Evolutionary conservation across 345 rosid species (phyloP).

Genomic region (thale cress (Arabidopsis thaliana)): TAIR10.1 NC_003071.7:15640001-15640500

Average conservation of each 20-base stretch:
- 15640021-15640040: not conserved
- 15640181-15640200: not conserved
- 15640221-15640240: slow-evolving; percentile 44
- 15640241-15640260: slow-evolving; percentile 74
- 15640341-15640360: too few species aligned
- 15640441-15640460: slow-evolving; percentile 89
- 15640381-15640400: not conserved
- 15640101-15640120: not conserved
- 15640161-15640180: too few species aligned
- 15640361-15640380: not conserved
- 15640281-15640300: slow-evolving; percentile 93
- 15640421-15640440: slow-evolving; percentile 78
- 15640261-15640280: slow-evolving; percentile 80
- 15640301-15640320: not conserved
- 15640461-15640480: slow-evolving; percentile 89
- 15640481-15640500: slow-evolving; percentile 4
- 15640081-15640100: not conserved
- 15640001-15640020: not conserved
- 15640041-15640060: not conserved
- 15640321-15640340: not conserved
- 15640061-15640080: not conserved
- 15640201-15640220: not conserved
- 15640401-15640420: slow-evolving; percentile 70
- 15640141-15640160: not conserved
- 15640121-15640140: not conserved